Evolutionary conservation across 2,329 filamentous ascomycete species (phyloP), one percentile per base, ranked within the genome.

Genomic region (Tolypocladium amazonense): DNA sequence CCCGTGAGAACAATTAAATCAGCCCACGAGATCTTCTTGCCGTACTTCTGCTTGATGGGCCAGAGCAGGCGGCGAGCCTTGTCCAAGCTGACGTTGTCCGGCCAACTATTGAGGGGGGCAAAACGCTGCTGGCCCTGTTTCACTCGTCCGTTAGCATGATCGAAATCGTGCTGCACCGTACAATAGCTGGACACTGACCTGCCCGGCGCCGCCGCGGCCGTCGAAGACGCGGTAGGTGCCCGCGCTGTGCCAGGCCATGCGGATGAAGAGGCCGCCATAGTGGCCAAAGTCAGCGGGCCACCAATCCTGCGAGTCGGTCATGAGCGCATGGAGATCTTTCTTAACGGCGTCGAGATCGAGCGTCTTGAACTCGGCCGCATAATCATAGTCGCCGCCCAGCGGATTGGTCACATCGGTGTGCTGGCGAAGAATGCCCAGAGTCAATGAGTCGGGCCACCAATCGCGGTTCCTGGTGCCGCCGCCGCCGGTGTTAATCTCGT

Each of bases 1-100:
- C 88, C 88, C 35, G 87, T 82, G 58, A 92, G 81, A 60, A 90
- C 79, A 56, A 88, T 72, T 61, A 92, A 75, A 70, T 92, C 88
- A 30, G 88, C 86, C 88, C 88, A 92, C 0, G 88, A 91, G 73
- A 92, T 88, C 79, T 89, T 90, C 79, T 84, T 85, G 72, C 88
- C 88, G 65, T 92, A 92, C 81, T 92, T 92, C 67, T 90, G 88
- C 83, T 92, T 92, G 77, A 92, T 85, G 60, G 88, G 88, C 86
- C 88, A 90, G 50, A 92, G 77, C 59, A 92, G 82, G 64, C 88
- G 88, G 60, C 88, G 88, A 38, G 88, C 88, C 82, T 92, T 92
- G 81, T 92, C 88, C 58, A 92, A 81, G 67, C 79, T 86, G 69
- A 85, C 86, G 65, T 92, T 92, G 76, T 92, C 88, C 50, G 88